Evolutionary conservation across 202 grass and related monocot genomes (phyloP).

Genomic region (Digitaria exilis): DNA sequence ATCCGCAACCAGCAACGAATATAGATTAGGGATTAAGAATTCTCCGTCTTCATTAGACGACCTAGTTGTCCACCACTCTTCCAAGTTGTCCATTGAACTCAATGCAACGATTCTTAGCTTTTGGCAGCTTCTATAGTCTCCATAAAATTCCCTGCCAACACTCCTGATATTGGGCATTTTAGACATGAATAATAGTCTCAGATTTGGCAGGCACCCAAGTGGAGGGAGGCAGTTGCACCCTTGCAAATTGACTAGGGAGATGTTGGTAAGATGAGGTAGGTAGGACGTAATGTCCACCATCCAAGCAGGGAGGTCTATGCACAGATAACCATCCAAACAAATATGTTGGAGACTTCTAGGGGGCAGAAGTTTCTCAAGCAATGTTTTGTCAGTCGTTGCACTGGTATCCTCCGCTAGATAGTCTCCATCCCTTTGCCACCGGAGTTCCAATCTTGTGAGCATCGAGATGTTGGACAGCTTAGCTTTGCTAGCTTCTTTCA

Average conservation of each 20-base stretch:
- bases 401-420: accelerated
- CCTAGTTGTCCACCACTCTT: neutral
- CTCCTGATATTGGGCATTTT: neutral
- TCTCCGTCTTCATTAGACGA: neutral
- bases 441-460: neutral
- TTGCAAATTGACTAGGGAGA: accelerated
- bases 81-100: neutral
- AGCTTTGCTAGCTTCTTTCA: neutral
- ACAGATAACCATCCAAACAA: accelerated
- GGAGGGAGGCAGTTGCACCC: neutral
- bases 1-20: accelerated
- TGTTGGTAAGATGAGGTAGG: neutral
- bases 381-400: too few species aligned
- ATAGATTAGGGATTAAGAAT: conserved; percentile 17
- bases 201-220: neutral
- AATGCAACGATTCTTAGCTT: neutral
- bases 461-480: neutral
- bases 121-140: neutral
- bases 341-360: neutral
- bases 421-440: too few species aligned
- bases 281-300: neutral
- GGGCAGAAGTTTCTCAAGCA: neutral
- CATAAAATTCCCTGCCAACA: neutral
- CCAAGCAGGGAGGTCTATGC: neutral
- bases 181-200: neutral